Conservation (phyloP, 2,329 filamentous ascomycete genomes). For the Aureobasidium pullulans region DNA sequence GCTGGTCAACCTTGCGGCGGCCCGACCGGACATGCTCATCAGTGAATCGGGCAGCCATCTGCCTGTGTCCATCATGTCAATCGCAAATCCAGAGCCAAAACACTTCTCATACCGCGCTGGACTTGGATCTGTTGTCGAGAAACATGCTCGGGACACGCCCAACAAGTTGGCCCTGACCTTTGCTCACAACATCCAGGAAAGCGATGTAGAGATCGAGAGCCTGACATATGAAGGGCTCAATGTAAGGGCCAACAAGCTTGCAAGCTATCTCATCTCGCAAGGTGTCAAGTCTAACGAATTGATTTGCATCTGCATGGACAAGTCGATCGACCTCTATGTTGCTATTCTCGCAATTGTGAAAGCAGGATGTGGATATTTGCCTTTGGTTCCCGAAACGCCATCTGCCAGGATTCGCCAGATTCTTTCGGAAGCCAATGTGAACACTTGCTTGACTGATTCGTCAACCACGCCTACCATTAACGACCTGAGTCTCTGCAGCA, state of each 20-base stretch:
- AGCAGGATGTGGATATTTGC: constrained; percentile 70
- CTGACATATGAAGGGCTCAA: constrained; percentile 63
- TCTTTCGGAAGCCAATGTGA: constrained; percentile 51
- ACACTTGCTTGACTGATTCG: constrained; percentile 37
- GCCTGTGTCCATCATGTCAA: constrained; percentile 26
- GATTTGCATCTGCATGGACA: constrained; percentile 71
- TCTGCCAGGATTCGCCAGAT: constrained; percentile 53
- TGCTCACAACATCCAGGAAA: constrained; percentile 40
- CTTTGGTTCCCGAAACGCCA: constrained; percentile 67
- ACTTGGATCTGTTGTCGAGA: constrained; percentile 45
- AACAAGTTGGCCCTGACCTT: constrained; percentile 59
- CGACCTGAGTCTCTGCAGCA: constrained; percentile 6
- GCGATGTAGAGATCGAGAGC: constrained; percentile 29
- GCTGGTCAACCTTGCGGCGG: constrained; percentile 40
- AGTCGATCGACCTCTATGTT: constrained; percentile 64
- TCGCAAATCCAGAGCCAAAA: constrained; percentile 33
- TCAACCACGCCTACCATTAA: constrained; percentile 15
- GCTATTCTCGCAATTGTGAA: constrained; percentile 69
- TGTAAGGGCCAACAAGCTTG: constrained; percentile 55
- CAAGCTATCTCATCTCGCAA: constrained; percentile 44
- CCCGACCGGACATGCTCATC: constrained; percentile 29
- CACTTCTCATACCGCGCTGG: constrained; percentile 20
- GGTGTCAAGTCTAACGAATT: constrained; percentile 48
- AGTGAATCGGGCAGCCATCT: constrained; percentile 26
- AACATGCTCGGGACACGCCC: constrained; percentile 42